These are phyloP conservation scores for Geosmithia morbida DNA, from an alignment of 2,329 filamentous ascomycete genomes.

Conservation along the genomic window DNA sequence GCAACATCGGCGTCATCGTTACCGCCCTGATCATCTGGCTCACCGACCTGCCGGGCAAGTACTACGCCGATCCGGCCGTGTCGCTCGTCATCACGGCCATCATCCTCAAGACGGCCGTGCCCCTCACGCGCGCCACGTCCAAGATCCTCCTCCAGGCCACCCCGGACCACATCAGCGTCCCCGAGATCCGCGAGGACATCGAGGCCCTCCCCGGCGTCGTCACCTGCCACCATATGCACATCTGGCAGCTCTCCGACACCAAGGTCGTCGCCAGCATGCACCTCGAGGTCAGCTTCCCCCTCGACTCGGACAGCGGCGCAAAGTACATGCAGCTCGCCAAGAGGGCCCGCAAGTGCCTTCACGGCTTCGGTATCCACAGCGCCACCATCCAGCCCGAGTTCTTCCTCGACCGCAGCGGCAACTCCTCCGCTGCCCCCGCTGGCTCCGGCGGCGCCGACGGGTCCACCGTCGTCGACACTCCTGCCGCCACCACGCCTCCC, in stretches of 20 bases:
- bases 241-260: constrained; percentile 94
- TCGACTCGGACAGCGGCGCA: constrained; percentile 62
- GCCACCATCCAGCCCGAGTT: constrained; percentile 97
- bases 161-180: constrained; percentile 72
- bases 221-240: constrained; percentile 89
- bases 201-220: constrained; percentile 70
- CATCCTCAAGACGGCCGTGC: constrained; percentile 59
- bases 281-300: constrained; percentile 81
- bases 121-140: constrained; percentile 64
- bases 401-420: constrained; percentile 33
- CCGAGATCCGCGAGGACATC: constrained; percentile 88
- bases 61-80: constrained; percentile 82
- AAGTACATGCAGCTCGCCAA: constrained; percentile 86
- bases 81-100: constrained; percentile 86
- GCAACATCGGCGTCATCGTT: constrained; percentile 73
- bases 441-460: too few relatives aligned
- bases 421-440: not conserved
- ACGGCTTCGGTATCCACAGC: constrained; percentile 91
- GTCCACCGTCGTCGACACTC: not conserved
- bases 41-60: constrained; percentile 64
- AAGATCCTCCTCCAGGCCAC: constrained; percentile 91
- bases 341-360: constrained; percentile 73
- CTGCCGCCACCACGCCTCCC: too few relatives aligned
- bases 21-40: constrained; percentile 87
- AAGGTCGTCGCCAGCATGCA: constrained; percentile 90